These are phyloP conservation scores for Colletotrichum gigasporum DNA, from an alignment of 2,329 filamentous ascomycete genomes.

Conservation along the genomic window DNA sequence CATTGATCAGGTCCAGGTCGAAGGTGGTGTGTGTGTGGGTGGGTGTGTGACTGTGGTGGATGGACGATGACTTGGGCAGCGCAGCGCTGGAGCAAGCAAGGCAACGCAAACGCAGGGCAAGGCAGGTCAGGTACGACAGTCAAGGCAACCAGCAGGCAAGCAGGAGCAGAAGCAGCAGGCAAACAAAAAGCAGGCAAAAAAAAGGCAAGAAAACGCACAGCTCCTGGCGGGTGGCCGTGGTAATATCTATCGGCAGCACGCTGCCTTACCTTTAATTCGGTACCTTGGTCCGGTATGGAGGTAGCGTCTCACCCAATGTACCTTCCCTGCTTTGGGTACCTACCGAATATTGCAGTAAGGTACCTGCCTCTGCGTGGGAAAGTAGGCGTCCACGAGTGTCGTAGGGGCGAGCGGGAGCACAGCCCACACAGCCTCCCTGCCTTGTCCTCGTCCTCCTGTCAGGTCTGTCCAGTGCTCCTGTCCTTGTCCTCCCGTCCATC, in stretches of 20 bases:
- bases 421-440: slow-evolving; percentile 10
- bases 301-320: too few relatives aligned
- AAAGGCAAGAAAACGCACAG: background rate
- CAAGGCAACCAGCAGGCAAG: background rate
- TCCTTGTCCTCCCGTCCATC: background rate
- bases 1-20: slow-evolving; percentile 21
- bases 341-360: too few relatives aligned
- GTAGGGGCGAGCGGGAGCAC: slow-evolving; percentile 4
- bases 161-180: background rate
- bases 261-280: too few relatives aligned
- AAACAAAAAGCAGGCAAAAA: too few relatives aligned
- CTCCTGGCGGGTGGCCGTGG: background rate
- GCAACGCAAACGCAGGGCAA: too few relatives aligned
- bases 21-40: background rate
- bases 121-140: too few relatives aligned
- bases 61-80: slow-evolving; percentile 5
- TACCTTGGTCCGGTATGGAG: too few relatives aligned
- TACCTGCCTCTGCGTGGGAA: too few relatives aligned
- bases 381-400: background rate
- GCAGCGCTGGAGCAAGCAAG: background rate
- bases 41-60: background rate
- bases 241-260: background rate
- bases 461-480: too few relatives aligned
- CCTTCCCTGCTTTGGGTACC: too few relatives aligned
- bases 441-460: background rate